These are phyloP conservation scores for Cucumis sativus DNA, from an alignment of 306 rosid genomes.

Conservation along the genomic window DNA sequence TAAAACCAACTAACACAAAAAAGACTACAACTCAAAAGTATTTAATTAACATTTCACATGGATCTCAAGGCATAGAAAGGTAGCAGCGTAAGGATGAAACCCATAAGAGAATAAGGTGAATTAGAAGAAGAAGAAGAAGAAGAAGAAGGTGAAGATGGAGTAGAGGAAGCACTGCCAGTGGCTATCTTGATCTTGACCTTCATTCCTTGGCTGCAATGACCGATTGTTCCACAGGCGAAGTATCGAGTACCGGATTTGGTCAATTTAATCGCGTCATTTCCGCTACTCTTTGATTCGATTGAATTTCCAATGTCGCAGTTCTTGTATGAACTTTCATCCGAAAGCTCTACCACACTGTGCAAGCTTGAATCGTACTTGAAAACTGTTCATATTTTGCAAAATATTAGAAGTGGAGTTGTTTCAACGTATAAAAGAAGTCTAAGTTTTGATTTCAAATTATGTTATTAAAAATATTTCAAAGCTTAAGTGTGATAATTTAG, in stretches of 20 bases:
- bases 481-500: too few relatives aligned
- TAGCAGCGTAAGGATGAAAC: not conserved
- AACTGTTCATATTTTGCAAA: slow-evolving; percentile 19
- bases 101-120: slow-evolving; percentile 2
- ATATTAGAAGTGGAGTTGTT: too few relatives aligned
- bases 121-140: slow-evolving; percentile 14
- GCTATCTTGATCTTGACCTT: slow-evolving; percentile 44
- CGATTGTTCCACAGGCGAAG: slow-evolving; percentile 69
- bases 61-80: not conserved
- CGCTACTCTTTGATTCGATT: slow-evolving; percentile 39
- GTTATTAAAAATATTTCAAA: too few relatives aligned
- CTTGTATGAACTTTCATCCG: slow-evolving; percentile 50
- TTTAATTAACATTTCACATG: not conserved
- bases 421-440: too few relatives aligned
- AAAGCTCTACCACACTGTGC: slow-evolving; percentile 55
- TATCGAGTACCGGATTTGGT: slow-evolving; percentile 44
- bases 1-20: not conserved
- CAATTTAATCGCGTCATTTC: slow-evolving; percentile 40
- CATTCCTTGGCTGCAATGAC: slow-evolving; percentile 83
- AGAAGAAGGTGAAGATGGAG: slow-evolving; percentile 18
- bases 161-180: slow-evolving; percentile 32
- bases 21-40: not conserved
- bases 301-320: slow-evolving; percentile 45
- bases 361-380: slow-evolving; percentile 68
- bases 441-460: too few relatives aligned